These are phyloP conservation scores for Perkinsus olseni DNA, from an alignment of 169 alveolate species.

Conservation along the genomic window DNA sequence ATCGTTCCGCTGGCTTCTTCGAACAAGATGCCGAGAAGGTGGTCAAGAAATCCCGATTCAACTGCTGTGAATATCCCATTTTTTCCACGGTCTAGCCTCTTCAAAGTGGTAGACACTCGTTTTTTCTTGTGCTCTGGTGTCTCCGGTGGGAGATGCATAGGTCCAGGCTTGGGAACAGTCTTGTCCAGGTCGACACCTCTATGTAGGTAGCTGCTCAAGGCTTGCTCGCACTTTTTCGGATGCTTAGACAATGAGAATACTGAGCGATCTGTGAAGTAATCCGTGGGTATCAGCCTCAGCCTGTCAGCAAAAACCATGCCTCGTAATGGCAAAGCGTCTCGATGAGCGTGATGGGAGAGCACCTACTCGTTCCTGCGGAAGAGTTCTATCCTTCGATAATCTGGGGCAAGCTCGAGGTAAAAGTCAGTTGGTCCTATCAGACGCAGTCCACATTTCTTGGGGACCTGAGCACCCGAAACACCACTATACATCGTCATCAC, in stretches of 20 bases:
- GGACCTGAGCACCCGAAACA: neutral
- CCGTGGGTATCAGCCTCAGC: neutral
- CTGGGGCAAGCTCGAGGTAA: neutral
- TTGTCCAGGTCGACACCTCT: neutral
- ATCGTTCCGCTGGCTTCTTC: neutral
- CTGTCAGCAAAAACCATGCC: neutral
- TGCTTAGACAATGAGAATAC: neutral
- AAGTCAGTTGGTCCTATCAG: neutral
- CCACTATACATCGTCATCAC: neutral
- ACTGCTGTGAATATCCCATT: neutral
- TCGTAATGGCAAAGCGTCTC: neutral
- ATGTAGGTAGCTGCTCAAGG: neutral
- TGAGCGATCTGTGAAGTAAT: neutral
- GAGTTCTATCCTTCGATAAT: neutral
- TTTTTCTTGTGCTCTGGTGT: neutral
- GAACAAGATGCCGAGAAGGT: neutral
- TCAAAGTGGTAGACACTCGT: neutral
- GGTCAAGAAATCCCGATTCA: neutral
- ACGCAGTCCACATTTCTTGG: neutral
- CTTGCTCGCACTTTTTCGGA: neutral
- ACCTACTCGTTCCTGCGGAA: neutral
- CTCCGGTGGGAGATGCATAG: neutral
- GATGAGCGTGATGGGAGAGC: neutral
- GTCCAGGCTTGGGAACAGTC: neutral
- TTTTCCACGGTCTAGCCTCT: neutral